Evolutionary conservation across 495 filamentous ascomycete genomes (phyloP), one percentile per base, ranked within the genome.

Genomic region (Penicillium paradoxum): DNA sequence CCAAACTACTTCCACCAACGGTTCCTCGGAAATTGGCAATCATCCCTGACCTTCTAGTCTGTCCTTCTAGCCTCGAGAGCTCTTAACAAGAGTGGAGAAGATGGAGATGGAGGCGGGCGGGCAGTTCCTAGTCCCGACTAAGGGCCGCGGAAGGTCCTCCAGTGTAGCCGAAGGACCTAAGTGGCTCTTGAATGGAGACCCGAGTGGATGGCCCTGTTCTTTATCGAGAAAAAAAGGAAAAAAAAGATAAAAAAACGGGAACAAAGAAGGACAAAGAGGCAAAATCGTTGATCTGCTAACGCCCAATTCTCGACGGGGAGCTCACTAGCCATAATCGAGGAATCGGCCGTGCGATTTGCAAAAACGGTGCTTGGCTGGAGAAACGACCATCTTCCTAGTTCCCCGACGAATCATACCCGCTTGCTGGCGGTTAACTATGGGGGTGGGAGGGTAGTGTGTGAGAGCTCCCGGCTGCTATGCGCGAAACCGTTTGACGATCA

Each of bases 401-500:
- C 51, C 55, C 53, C 47, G 57, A 39, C 53, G 38, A 52, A 59
- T 56, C 42, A 56, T 24, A 30, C 32, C 36, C 5, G 9, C 6
- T 13, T 6, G 13, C 38, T 36, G 21, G 29, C 30, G 5, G 17
- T 17, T 24, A 36, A 39, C 18, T 37, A 29, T 53, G 29, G 50
- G 41, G 50, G 18, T 15, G 13, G 24, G 24, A 18, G 32, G 41
- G 32, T 19, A 14, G 17, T 18, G 24, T 24, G 25, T 36, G 27
- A 51, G 38, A 32, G 47, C 13, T 32, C 29, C 30, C 46, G 36
- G 19, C 19, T 55, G 46, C 14, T 43, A 55, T 64, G 60, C 53
- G 55, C 53, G 56, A 61, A 59, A 59, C 60, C 60, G 63, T 51
- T 66, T 62, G 63, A 34, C 58, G 63, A 66, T 61, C 63, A 54